These are phyloP conservation scores for Phytophthora aleatoria DNA, from an alignment of 352 stramenopile genomes.

Conservation along the genomic window DNA sequence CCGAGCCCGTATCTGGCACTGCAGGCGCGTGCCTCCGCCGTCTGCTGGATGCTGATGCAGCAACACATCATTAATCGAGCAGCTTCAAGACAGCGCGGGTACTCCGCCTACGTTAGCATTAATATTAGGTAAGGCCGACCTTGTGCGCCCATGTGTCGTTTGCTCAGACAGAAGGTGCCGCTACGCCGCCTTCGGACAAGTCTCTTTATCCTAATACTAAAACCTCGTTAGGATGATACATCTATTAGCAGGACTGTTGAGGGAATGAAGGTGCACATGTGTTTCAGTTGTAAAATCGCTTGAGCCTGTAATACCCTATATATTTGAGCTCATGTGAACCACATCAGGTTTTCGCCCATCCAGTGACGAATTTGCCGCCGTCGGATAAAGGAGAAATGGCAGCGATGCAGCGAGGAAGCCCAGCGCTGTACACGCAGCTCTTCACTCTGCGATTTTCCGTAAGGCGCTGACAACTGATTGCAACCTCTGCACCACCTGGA, in stretches of 20 bases:
- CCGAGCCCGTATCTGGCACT: conserved; percentile 8
- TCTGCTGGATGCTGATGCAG: conserved; percentile 22
- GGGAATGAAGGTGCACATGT: background rate
- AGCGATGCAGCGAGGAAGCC: background rate
- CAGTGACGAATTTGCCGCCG: conserved; percentile 14
- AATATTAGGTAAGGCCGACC: conserved; percentile 7
- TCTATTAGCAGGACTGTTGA: no score
- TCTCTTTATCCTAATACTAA: background rate
- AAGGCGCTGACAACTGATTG: conserved; percentile 9
- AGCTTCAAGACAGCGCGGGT: background rate
- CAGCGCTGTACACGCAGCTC: conserved; percentile 12
- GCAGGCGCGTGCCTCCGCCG: conserved; percentile 22
- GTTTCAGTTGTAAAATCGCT: background rate
- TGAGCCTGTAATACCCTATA: background rate
- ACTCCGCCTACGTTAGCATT: background rate
- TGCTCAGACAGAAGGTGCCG: background rate
- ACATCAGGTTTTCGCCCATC: background rate
- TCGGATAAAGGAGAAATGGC: conserved; percentile 32
- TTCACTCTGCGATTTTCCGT: conserved; percentile 29
- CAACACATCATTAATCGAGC: conserved; percentile 14
- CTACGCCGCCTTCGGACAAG: conserved; percentile 16
- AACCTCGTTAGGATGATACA: no score
- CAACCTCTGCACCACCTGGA: conserved; percentile 4
- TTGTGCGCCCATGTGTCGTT: conserved; percentile 19
- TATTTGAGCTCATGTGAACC: background rate